A percentile compares a stretch with the other conserved stretches of the same genome.
These are phyloP conservation scores for Fusarium sp. DNA, from an alignment of 2,329 filamentous ascomycete genomes.

Conservation along the genomic window DNA sequence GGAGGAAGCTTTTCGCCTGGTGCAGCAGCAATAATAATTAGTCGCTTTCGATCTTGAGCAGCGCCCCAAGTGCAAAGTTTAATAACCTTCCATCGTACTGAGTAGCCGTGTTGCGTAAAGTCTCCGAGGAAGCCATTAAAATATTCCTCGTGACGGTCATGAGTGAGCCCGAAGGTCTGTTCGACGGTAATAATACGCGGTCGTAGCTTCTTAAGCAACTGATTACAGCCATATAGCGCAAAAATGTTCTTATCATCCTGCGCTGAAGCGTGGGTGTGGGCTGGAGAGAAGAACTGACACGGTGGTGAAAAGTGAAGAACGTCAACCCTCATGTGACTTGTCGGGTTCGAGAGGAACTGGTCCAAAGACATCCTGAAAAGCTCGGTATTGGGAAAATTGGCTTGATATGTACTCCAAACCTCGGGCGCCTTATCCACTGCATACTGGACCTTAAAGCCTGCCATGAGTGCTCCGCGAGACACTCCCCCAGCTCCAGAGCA, in stretches of 20 bases:
- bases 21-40: slow-evolving; percentile 72
- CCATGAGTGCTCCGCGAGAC: slow-evolving; percentile 72
- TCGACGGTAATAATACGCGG: slow-evolving; percentile 84
- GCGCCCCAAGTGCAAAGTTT: slow-evolving; percentile 66
- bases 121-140: slow-evolving; percentile 74
- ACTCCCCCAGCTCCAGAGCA: slow-evolving; percentile 83
- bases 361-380: slow-evolving; percentile 65
- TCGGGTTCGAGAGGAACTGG: slow-evolving; percentile 62
- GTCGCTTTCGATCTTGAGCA: slow-evolving; percentile 64
- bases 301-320: slow-evolving; percentile 83
- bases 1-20: slow-evolving; percentile 79
- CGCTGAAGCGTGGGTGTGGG: slow-evolving; percentile 77
- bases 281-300: slow-evolving; percentile 82
- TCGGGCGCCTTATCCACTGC: slow-evolving; percentile 74
- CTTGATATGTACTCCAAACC: slow-evolving; percentile 71
- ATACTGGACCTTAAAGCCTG: slow-evolving; percentile 72
- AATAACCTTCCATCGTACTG: slow-evolving; percentile 77
- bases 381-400: slow-evolving; percentile 69
- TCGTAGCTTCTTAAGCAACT: slow-evolving; percentile 69
- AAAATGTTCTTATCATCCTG: slow-evolving; percentile 80
- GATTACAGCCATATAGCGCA: slow-evolving; percentile 66
- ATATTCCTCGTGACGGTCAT: slow-evolving; percentile 66
- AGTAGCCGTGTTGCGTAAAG: slow-evolving; percentile 77
- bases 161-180: slow-evolving; percentile 79
- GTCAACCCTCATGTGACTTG: slow-evolving; percentile 66